Evolutionary conservation across 1,139 yeast genomes (phyloP).

Genomic region (Hemisphaericaspora xylanilytica): DNA sequence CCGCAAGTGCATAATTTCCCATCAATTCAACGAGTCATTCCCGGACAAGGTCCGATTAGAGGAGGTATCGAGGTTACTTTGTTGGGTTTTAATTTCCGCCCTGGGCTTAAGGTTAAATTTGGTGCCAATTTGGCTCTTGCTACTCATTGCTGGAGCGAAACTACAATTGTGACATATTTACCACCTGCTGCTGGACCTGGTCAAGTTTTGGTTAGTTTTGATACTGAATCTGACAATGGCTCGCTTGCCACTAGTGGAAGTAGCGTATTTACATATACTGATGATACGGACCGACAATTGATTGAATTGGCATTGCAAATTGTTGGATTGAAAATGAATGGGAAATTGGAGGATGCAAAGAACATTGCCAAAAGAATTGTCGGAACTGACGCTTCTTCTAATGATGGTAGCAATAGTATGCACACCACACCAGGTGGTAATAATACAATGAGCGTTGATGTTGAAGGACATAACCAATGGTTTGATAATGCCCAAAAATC

Average conservation of each 20-base stretch:
- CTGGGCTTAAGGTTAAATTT: slow-evolving; percentile 79
- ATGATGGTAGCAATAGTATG: slow-evolving; percentile 8
- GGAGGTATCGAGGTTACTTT: slow-evolving; percentile 96
- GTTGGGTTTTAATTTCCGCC: slow-evolving; percentile 80
- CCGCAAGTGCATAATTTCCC: slow-evolving; percentile 32
- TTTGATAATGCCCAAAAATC: slow-evolving; percentile 47
- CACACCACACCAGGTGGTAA: neutral
- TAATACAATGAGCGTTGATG: slow-evolving; percentile 18
- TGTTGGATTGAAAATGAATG: slow-evolving; percentile 93
- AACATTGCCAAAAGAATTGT: slow-evolving; percentile 86
- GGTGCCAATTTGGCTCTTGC: slow-evolving; percentile 82
- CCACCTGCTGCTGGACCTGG: slow-evolving; percentile 92
- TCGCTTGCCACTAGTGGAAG: slow-evolving; percentile 35
- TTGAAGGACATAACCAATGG: slow-evolving; percentile 35
- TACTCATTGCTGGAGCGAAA: slow-evolving; percentile 94
- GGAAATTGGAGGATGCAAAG: slow-evolving; percentile 87
- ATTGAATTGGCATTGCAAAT: slow-evolving; percentile 91
- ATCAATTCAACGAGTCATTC: slow-evolving; percentile 78
- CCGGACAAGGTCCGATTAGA: slow-evolving; percentile 90
- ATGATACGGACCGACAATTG: slow-evolving; percentile 89
- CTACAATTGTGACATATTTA: slow-evolving; percentile 86
- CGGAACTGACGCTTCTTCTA: slow-evolving; percentile 45
- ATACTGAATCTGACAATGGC: slow-evolving; percentile 30
- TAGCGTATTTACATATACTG: slow-evolving; percentile 80
- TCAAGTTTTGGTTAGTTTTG: slow-evolving; percentile 84